Base-by-base conservation (phyloP, 176 grass and related monocot genomes). In the Phoenix dactylifera region DNA sequence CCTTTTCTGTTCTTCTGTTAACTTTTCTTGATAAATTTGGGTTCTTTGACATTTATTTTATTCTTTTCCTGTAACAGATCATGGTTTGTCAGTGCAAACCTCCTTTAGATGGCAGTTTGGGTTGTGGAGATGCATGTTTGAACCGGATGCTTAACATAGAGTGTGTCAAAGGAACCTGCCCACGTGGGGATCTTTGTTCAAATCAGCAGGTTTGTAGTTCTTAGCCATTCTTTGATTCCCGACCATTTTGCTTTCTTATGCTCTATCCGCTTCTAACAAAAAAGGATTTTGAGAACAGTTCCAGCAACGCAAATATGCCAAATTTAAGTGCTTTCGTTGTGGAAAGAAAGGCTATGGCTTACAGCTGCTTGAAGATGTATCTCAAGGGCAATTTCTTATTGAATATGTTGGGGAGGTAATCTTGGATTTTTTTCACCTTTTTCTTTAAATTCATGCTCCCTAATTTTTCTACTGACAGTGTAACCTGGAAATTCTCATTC, bases 401-500 rank as follows among this genome's bases (percentile, higher is more conserved):
- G 94, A 99, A 89, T 99, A 99, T 84, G 88, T 99, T 73, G 94
- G 94, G 76, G 94, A 99, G 94, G 94, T 99, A 79, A 17, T 44
- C 15, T 20, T 69, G 66, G 53, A 49, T n/a, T 30, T 16, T 63
- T 61, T 39, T 18, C 57, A 16, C 35, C 16, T 23, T n/a, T 55
- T 61, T 24, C 60, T 26, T 4, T 35, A 61, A n/a, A 16, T 39
- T 17, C 10, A 12, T 44, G 7, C 35, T 44, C 6, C 35, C 10
- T 44, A 12, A 44, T 9, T 12, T 44, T 44, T 44, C 0, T 10
- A 12, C 3, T 44, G 35, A 1, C 0, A 14, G 10, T 44, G 35
- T 12, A 44, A 44, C 1, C 35, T 44, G 2, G 35, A 3, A 44
- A 14, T 10, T 44, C 9, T 2, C 35, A 44, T 44, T 9, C 2